Percentiles rank a stretch among this genome's conserved stretches.
Conservation (phyloP, 352 stramenopile genomes). For the Phytophthora multivora region DNA sequence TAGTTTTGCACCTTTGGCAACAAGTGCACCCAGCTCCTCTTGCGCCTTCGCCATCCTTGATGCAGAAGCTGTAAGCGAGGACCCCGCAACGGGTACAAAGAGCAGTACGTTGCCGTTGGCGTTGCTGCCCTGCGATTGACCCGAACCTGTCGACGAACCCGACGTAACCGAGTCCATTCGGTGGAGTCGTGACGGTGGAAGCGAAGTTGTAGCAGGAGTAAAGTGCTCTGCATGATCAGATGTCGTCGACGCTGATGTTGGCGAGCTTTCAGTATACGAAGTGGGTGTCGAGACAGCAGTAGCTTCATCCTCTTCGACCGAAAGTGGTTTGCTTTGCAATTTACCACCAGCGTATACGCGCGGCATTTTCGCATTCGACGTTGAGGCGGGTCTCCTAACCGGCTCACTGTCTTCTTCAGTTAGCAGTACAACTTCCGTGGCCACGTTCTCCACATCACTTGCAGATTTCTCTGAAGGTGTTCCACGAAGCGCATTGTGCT, state of each 20-base stretch:
- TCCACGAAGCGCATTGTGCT: conserved; percentile 31
- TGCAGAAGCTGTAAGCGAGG: conserved; percentile 68
- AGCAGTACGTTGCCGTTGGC: conserved; percentile 62
- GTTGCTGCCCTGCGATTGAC: conserved; percentile 29
- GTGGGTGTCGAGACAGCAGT: conserved; percentile 33
- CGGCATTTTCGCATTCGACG: conserved; percentile 36
- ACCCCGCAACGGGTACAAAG: conserved; percentile 72
- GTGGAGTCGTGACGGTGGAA: conserved; percentile 8
- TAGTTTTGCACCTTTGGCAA: conserved; percentile 54
- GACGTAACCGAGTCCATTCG: conserved; percentile 36
- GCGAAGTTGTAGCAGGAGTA: not conserved
- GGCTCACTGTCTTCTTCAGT: conserved; percentile 1
- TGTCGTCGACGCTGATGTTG: conserved; percentile 23
- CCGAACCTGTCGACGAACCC: conserved; percentile 32
- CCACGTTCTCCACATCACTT: conserved; percentile 5
- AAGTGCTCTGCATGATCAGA: conserved; percentile 19
- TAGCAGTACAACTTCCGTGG: not conserved
- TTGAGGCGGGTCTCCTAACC: conserved; percentile 21
- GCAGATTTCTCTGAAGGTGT: conserved; percentile 7
- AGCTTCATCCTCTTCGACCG: conserved; percentile 33
- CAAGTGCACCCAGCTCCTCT: conserved; percentile 59
- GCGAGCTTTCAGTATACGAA: conserved; percentile 23
- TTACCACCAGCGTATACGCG: conserved; percentile 34
- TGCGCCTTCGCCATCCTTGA: conserved; percentile 62
- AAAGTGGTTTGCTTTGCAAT: conserved; percentile 24